These are phyloP conservation scores for Orbilia ellipsospora DNA, from an alignment of 2,329 filamentous ascomycete species.

Conservation along the genomic window DNA sequence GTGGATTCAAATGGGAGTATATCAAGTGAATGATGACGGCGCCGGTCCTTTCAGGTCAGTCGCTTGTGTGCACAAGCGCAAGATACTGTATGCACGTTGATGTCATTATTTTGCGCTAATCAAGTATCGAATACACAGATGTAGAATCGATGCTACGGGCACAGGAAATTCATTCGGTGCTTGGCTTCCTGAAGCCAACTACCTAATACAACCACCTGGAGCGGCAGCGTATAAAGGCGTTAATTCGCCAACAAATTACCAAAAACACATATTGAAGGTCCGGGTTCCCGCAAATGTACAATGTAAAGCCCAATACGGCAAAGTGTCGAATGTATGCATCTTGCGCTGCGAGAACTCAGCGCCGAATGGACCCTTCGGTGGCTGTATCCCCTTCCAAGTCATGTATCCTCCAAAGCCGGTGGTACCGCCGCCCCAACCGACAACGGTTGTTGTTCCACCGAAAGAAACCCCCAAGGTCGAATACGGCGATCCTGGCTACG, in stretches of 20 bases:
- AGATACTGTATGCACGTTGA: too few relatives aligned
- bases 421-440: neutral
- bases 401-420: slow-evolving; percentile 1
- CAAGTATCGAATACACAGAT: neutral
- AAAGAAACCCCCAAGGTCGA: neutral
- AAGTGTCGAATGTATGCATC: slow-evolving; percentile 4
- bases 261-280: neutral
- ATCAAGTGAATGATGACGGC: slow-evolving; percentile 16
- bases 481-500: neutral
- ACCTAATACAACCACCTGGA: slow-evolving; percentile 1
- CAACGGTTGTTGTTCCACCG: neutral
- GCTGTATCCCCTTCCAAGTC: slow-evolving; percentile 10
- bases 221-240: neutral
- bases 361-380: slow-evolving; percentile 8
- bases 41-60: slow-evolving; percentile 22
- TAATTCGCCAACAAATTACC: neutral
- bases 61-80: too few relatives aligned
- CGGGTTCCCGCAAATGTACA: neutral
- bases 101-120: neutral
- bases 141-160: slow-evolving; percentile 1
- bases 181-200: neutral
- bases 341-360: slow-evolving; percentile 15
- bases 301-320: neutral
- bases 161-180: neutral
- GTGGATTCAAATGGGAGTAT: neutral